Conservation (phyloP, 345 rosid genomes). For the Linum trigynum region DNA sequence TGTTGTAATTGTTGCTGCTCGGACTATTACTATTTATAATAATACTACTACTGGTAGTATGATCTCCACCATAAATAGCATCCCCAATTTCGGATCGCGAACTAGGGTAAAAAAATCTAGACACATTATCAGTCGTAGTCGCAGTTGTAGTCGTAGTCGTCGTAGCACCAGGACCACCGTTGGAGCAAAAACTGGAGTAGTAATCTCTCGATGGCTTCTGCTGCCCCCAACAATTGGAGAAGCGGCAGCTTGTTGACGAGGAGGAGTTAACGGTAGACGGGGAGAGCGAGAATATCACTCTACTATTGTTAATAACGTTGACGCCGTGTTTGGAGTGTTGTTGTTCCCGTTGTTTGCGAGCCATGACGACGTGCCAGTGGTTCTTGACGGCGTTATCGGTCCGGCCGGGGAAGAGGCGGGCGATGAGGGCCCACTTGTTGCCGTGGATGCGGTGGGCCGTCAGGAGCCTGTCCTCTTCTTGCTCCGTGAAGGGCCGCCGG, state of each 20-base stretch:
- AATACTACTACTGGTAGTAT: too few species aligned
- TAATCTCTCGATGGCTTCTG: too few species aligned
- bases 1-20: background rate
- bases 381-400: constrained; percentile 97
- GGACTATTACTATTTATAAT: background rate
- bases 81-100: background rate
- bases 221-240: too few species aligned
- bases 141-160: background rate
- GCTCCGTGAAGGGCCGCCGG: constrained; percentile 76
- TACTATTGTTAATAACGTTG: too few species aligned
- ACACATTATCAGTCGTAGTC: too few species aligned
- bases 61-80: background rate
- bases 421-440: constrained; percentile 81
- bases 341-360: constrained; percentile 42
- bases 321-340: constrained; percentile 17
- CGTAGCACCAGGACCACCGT: too few species aligned
- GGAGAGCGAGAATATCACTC: too few species aligned
- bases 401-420: constrained; percentile 75
- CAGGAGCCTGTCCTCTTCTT: constrained; percentile 80
- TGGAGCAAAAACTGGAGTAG: background rate
- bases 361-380: constrained; percentile 97
- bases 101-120: background rate
- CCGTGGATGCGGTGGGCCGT: constrained; percentile 78
- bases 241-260: too few species aligned
- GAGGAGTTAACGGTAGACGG: too few species aligned